Percentiles rank a stretch among this genome's conserved stretches.
phyloP scores from a whole-genome alignment of 768 basidiomycete species.

The Rhodosporidiobolus sp. region DNA sequence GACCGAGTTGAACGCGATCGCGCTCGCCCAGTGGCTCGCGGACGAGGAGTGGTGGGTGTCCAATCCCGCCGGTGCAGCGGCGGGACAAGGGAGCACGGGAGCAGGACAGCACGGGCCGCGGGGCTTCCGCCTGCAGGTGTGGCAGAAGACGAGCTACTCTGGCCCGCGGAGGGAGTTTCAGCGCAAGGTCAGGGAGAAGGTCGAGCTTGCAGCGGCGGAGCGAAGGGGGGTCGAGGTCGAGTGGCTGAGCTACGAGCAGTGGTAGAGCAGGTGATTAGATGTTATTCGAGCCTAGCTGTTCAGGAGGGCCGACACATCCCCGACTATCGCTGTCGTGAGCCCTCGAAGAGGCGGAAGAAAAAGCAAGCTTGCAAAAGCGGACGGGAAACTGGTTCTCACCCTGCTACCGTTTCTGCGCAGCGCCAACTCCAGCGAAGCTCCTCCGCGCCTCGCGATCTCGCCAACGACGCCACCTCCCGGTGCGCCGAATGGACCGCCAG shows the following conservation, averaged over 20 bases:
- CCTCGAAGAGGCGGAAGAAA: too few species aligned
- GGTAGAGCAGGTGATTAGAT: too few species aligned
- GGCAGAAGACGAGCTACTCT: conserved; percentile 61
- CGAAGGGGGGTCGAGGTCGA: neutral
- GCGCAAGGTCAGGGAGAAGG: conserved; percentile 12
- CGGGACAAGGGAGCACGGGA: neutral
- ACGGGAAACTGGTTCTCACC: too few species aligned
- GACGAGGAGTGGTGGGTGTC: neutral
- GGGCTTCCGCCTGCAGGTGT: conserved; percentile 60
- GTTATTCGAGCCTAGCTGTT: too few species aligned
- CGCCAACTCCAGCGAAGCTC: too few species aligned
- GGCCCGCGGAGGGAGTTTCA: conserved; percentile 11
- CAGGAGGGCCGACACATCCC: too few species aligned
- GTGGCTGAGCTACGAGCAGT: conserved; percentile 27
- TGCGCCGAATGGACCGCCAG: neutral
- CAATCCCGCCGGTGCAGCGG: too few species aligned
- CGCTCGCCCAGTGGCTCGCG: conserved; percentile 15
- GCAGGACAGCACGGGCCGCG: neutral
- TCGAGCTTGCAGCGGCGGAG: conserved; percentile 9
- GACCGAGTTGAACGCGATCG: conserved; percentile 26
- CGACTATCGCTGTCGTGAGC: too few species aligned
- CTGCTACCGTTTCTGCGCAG: too few species aligned
- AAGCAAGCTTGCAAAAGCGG: too few species aligned
- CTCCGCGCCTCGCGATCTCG: neutral
- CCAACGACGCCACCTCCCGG: neutral